phyloP scores from a whole-genome alignment of 805 yeast genomes.

The Kockiozyma suomiensis region DNA sequence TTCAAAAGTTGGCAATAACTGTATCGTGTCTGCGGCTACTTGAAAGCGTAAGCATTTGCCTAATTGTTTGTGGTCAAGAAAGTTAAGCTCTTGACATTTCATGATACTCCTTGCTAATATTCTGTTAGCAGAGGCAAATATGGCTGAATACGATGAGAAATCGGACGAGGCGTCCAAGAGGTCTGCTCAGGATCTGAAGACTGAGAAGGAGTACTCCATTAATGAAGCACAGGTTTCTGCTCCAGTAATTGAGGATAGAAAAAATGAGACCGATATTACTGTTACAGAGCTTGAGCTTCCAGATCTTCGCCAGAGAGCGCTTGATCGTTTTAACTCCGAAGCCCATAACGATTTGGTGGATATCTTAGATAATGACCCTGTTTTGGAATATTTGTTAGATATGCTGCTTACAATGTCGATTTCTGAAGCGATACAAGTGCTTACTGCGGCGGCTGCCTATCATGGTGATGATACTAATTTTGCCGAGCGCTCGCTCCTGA shows the following conservation, averaged over 20 bases:
- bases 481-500: constrained; percentile 44
- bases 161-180: too few species aligned
- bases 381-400: constrained; percentile 47
- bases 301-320: constrained; percentile 18
- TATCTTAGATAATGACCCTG: constrained; percentile 13
- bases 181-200: too few species aligned
- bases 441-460: constrained; percentile 45
- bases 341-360: constrained; percentile 20
- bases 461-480: constrained; percentile 52
- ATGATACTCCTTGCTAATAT: too few species aligned
- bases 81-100: too few species aligned
- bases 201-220: too few species aligned
- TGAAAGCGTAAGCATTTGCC: too few species aligned
- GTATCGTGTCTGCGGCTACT: too few species aligned
- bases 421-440: constrained; percentile 44
- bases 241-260: not conserved
- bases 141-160: too few species aligned
- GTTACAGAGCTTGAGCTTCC: constrained; percentile 21
- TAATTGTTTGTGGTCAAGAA: too few species aligned
- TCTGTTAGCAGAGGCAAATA: too few species aligned
- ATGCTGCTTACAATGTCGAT: constrained; percentile 45
- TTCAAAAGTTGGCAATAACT: too few species aligned
- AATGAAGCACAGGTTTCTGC: too few species aligned
- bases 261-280: constrained; percentile 19
- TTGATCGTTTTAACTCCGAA: constrained; percentile 9